Evolutionary conservation across 2,329 filamentous ascomycete genomes (phyloP), one percentile per base, ranked within the genome.

Genomic region (Xylariomycetidae sp.): DNA sequence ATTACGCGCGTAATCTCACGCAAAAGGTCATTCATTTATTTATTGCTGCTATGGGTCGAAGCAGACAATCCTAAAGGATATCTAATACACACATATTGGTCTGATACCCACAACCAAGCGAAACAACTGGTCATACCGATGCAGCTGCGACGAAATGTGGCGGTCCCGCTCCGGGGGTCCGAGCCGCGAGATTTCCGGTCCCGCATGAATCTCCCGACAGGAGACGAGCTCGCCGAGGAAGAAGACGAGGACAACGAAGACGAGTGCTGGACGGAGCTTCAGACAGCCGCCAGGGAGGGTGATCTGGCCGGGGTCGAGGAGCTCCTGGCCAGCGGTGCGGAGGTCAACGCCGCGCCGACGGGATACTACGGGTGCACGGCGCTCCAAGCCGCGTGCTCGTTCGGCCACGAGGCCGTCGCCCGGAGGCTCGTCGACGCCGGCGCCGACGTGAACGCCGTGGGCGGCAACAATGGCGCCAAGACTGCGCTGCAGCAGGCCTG

Each of bases 401-500:
- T 43, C 19, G 50, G 51, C 2, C 46, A 53, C 28, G 35, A 33
- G 17, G 41, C 36, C 11, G 32, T 53, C 8, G 45, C 45, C 12
- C 34, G 34, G 12, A 20, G 15, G 4, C 46, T 56, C 9, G 28
- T 54, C n/a, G 33, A 32, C 11, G 38, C 43, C 4, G 44, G 41
- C 12, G 45, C 49, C 4, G 36, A 46, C 14, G 36, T 55, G 16
- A 42, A 57, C 31, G 48, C 51, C 41, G 50, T 26, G 49, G 53
- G 38, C 40, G 50, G 48, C n/a, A 50, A 51, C 32, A 49, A 34
- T 48, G 56, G 30, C 60, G 54, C 14, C 46, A 54, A 33, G 56
- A 64, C 15, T 60, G 59, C 36, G 50, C 59, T 44, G 54, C 66
- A 28, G 48, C 43, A 36, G 52, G 57, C 46, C 59, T 68, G 45